These are phyloP conservation scores for Penicillium subrubescens DNA, from an alignment of 495 filamentous ascomycete genomes.

Conservation along the genomic window DNA sequence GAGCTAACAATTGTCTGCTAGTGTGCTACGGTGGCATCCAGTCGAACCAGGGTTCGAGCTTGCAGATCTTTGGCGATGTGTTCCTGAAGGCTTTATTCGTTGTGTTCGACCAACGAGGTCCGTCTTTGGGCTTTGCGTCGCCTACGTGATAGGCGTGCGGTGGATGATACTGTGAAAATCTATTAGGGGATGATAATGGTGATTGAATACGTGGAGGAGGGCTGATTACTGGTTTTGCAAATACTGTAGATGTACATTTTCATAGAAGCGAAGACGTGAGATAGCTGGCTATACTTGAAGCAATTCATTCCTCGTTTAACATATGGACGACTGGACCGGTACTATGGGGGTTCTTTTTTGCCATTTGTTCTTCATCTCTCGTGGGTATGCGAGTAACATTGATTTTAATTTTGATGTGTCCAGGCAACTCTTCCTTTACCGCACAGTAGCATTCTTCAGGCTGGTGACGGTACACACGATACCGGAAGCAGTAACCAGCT, in stretches of 20 bases:
- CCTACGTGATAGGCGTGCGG: conserved; percentile 15
- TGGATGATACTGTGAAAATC: neutral
- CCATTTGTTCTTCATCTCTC: conserved; percentile 31
- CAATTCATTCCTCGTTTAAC: conserved; percentile 4
- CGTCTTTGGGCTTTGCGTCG: conserved; percentile 43
- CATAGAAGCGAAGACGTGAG: neutral
- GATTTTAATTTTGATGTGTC: conserved; percentile 24
- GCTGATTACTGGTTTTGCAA: neutral
- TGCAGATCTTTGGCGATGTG: conserved; percentile 79
- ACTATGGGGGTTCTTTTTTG: conserved; percentile 8
- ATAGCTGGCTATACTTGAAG: neutral
- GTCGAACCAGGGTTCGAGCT: conserved; percentile 53
- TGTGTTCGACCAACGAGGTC: conserved; percentile 66
- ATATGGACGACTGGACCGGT: neutral
- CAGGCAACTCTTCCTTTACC: conserved; percentile 37
- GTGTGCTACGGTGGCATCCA: conserved; percentile 75
- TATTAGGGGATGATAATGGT: neutral
- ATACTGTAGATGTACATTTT: conserved; percentile 5
- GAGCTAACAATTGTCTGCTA: conserved; percentile 36
- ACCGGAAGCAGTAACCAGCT: conserved; percentile 69
- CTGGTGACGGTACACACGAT: conserved; percentile 73
- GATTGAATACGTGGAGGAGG: neutral
- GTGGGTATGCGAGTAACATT: conserved; percentile 29
- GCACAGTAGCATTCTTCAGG: conserved; percentile 70
- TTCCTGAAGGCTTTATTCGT: conserved; percentile 81